phyloP scores from a whole-genome alignment of 2,329 filamentous ascomycete species.

The Pseudocercospora ulei region DNA sequence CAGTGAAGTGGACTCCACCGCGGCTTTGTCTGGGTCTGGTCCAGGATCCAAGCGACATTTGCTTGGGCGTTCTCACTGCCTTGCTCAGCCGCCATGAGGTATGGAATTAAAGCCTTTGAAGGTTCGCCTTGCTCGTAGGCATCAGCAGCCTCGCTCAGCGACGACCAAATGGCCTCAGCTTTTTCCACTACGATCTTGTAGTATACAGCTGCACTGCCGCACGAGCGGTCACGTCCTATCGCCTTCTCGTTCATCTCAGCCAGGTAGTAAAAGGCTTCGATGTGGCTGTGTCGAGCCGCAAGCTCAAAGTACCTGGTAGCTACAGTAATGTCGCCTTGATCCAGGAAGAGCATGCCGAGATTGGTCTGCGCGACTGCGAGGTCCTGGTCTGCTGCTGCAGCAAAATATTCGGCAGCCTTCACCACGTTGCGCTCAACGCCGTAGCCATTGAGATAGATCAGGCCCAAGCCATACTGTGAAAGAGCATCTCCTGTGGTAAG shows the following conservation, averaged over 20 bases:
- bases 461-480: constrained; percentile 71
- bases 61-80: constrained; percentile 83
- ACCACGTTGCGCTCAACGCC: constrained; percentile 60
- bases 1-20: constrained; percentile 18
- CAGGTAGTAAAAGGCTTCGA: constrained; percentile 86
- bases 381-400: constrained; percentile 70
- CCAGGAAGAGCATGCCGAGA: constrained; percentile 72
- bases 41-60: constrained; percentile 79
- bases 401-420: constrained; percentile 66
- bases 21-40: constrained; percentile 43
- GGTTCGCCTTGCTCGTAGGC: constrained; percentile 70
- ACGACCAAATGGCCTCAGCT: constrained; percentile 74
- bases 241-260: constrained; percentile 77
- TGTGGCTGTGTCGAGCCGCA: constrained; percentile 68
- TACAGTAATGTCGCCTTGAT: constrained; percentile 72
- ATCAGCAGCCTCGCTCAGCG: constrained; percentile 71
- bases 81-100: constrained; percentile 82
- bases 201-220: constrained; percentile 64
- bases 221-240: constrained; percentile 69
- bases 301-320: constrained; percentile 82
- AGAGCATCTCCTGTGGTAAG: constrained; percentile 65
- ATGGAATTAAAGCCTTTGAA: constrained; percentile 68
- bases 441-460: constrained; percentile 73
- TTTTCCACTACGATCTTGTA: constrained; percentile 87
- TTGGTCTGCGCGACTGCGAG: constrained; percentile 71